Conservation (phyloP, 1,284 basidiomycete genomes). For the Xerocomus cyaneibrunnescens region DNA sequence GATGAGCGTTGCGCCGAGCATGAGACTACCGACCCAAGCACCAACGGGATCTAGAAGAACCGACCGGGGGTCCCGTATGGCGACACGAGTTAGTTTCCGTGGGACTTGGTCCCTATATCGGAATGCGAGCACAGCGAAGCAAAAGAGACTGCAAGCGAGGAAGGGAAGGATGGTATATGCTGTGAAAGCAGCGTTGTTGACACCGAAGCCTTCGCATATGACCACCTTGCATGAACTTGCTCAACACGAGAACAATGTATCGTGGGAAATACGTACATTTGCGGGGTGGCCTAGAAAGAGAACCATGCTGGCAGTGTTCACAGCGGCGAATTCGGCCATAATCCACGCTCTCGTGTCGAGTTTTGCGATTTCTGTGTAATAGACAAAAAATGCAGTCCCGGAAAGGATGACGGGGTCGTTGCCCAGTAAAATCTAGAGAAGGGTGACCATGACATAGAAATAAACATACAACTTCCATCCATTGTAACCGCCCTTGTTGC, state of each 20-base stretch:
- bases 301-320: slow-evolving; percentile 78
- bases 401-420: slow-evolving; percentile 91
- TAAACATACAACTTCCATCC: slow-evolving; percentile 80
- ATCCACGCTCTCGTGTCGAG: too few species aligned
- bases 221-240: slow-evolving; percentile 37
- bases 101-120: slow-evolving; percentile 52
- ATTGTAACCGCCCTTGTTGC: too few species aligned
- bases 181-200: slow-evolving; percentile 64
- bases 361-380: slow-evolving; percentile 72
- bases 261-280: slow-evolving; percentile 44
- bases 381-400: slow-evolving; percentile 86
- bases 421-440: slow-evolving; percentile 78
- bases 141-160: slow-evolving; percentile 55
- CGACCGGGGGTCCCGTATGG: too few species aligned
- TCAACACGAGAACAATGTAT: not conserved
- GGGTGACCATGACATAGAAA: slow-evolving; percentile 79
- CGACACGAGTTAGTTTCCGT: too few species aligned
- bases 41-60: too few species aligned
- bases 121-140: slow-evolving; percentile 52
- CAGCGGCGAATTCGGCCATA: slow-evolving; percentile 59
- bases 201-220: slow-evolving; percentile 61
- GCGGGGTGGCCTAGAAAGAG: slow-evolving; percentile 72
- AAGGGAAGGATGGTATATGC: too few species aligned
- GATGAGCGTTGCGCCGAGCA: slow-evolving; percentile 48
- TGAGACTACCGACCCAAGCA: slow-evolving; percentile 51